phyloP scores from a whole-genome alignment of 2,329 filamentous ascomycete genomes.

The Cladosporium austrohemisphaericum region DNA sequence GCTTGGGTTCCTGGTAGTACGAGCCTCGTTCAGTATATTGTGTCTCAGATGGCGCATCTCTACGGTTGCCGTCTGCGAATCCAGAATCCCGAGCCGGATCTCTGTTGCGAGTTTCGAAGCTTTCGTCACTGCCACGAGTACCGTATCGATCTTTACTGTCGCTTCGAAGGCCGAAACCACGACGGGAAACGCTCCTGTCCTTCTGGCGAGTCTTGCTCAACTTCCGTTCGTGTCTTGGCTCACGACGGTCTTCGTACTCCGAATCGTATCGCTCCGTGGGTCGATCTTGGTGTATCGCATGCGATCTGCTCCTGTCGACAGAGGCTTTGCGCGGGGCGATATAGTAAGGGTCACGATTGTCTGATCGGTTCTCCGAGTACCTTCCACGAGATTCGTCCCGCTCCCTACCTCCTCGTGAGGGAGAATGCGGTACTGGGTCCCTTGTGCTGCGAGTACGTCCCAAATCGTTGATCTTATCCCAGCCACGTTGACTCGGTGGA shows the following conservation, averaged over 20 bases:
- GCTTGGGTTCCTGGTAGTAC: slow-evolving; percentile 1
- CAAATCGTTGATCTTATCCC: slow-evolving; percentile 62
- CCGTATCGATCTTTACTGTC: slow-evolving; percentile 34
- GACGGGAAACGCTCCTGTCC: slow-evolving; percentile 43
- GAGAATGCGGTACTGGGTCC: slow-evolving; percentile 30
- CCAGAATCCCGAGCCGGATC: slow-evolving; percentile 28
- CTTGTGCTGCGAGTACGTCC: slow-evolving; percentile 46
- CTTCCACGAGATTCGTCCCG: slow-evolving; percentile 23
- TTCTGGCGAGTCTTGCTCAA: slow-evolving; percentile 36
- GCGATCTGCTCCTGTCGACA: slow-evolving; percentile 40
- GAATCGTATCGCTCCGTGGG: slow-evolving; percentile 43
- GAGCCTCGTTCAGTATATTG: slow-evolving; percentile 18
- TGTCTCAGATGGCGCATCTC: slow-evolving; percentile 27
- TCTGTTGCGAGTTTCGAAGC: slow-evolving; percentile 34
- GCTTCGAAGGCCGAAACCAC: slow-evolving; percentile 47
- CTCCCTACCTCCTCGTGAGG: slow-evolving; percentile 20
- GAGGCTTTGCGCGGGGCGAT: slow-evolving; percentile 32
- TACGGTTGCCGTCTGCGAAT: slow-evolving; percentile 26
- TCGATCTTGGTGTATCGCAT: slow-evolving; percentile 47
- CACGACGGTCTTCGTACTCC: slow-evolving; percentile 43
- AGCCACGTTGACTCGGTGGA: slow-evolving; percentile 65
- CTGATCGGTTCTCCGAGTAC: slow-evolving; percentile 22
- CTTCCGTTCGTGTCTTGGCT: slow-evolving; percentile 36
- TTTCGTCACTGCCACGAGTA: slow-evolving; percentile 36
- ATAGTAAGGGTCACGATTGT: slow-evolving; percentile 38